phyloP scores from a whole-genome alignment of 768 basidiomycete species.

The Mycena albidolilacea region DNA sequence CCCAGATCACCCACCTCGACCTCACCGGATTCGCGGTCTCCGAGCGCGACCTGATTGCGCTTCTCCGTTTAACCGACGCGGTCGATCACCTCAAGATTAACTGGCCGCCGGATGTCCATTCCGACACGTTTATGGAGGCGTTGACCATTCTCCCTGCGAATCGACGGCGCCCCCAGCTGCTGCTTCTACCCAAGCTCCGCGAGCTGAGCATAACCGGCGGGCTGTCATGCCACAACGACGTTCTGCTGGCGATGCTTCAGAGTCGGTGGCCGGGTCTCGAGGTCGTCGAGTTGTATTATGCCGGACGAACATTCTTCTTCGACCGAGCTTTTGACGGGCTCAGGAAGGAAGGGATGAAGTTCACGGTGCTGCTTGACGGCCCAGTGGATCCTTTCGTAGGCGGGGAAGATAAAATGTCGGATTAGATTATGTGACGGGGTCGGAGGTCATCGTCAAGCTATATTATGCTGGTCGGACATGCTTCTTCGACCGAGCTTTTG shows the following conservation, averaged over 20 bases:
- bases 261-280: constrained; percentile 20
- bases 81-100: constrained; percentile 25
- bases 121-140: constrained; percentile 24
- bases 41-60: constrained; percentile 28
- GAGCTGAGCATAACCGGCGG: constrained; percentile 32
- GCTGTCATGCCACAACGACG: constrained; percentile 20
- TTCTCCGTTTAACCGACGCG: constrained; percentile 18
- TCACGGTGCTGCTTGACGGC: constrained; percentile 22
- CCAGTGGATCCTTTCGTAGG: constrained; percentile 22
- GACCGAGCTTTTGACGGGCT: constrained; percentile 29
- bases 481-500: constrained; percentile 30
- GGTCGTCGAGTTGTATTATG: constrained; percentile 32
- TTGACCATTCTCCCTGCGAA: constrained; percentile 18
- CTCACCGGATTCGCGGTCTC: constrained; percentile 19
- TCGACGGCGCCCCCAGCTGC: not conserved
- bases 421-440: not conserved
- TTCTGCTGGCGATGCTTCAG: constrained; percentile 29
- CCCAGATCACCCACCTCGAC: constrained; percentile 23
- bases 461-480: constrained; percentile 7
- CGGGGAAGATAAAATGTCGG: not conserved
- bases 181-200: constrained; percentile 19
- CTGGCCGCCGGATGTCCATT: constrained; percentile 35
- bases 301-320: constrained; percentile 35
- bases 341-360: constrained; percentile 27
- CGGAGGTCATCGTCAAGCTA: not conserved